Evolutionary conservation across 164 flowering plant species (phyloP).

Genomic region (Warburgia ugandensis): DNA sequence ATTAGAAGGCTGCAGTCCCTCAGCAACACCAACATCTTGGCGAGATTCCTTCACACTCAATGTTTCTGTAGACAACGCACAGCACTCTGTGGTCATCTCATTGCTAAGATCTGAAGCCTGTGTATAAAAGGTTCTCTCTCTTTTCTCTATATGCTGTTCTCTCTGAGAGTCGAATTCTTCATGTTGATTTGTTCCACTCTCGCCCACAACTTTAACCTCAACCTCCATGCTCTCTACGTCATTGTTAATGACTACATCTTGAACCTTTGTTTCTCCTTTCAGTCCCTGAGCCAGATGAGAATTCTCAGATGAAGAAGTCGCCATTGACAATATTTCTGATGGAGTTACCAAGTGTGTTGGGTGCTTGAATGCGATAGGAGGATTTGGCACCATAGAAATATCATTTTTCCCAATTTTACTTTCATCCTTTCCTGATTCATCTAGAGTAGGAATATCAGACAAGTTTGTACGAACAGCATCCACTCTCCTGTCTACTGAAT

Average conservation of each 20-base stretch:
- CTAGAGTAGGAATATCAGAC: constrained; percentile 33
- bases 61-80: constrained; percentile 37
- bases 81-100: constrained; percentile 51
- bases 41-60: constrained; percentile 33
- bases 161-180: constrained; percentile 31
- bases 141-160: constrained; percentile 38
- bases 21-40: constrained; percentile 27
- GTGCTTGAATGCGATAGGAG: constrained; percentile 49
- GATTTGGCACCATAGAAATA: constrained; percentile 26
- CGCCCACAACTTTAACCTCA: constrained; percentile 82
- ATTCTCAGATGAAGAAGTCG: constrained; percentile 53
- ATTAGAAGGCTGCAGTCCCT: constrained; percentile 26
- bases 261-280: constrained; percentile 36
- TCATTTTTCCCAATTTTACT: constrained; percentile 39
- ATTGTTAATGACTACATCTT: constrained; percentile 43
- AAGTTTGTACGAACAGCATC: constrained; percentile 29
- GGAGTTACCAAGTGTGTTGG: constrained; percentile 92
- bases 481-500: constrained; percentile 46
- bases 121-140: constrained; percentile 57
- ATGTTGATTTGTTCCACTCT: constrained; percentile 34
- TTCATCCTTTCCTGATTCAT: constrained; percentile 38
- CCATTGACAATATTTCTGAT: constrained; percentile 60
- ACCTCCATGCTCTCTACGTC: constrained; percentile 47
- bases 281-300: no score
- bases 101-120: constrained; percentile 68